phyloP scores from a whole-genome alignment of 345 rosid species.

The Cardamine chenopodiifolia region DNA sequence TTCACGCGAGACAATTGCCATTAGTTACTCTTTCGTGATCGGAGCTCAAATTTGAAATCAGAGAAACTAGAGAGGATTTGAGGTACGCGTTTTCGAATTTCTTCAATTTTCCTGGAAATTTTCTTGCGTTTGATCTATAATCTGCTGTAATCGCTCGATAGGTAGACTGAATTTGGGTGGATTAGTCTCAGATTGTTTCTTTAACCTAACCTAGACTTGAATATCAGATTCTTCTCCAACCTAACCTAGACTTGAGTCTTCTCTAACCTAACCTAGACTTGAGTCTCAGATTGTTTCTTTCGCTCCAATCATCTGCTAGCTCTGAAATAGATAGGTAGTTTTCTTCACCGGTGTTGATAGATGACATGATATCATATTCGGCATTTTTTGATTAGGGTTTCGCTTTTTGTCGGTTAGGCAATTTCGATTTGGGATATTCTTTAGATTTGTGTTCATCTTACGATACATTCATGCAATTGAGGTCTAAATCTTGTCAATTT shows the following conservation, averaged over 20 bases:
- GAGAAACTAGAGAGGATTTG: background rate
- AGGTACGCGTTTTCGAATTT: constrained; percentile 19
- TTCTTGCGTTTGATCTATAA: background rate
- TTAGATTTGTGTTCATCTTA: too few species aligned
- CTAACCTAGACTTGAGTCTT: too few species aligned
- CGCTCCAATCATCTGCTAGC: background rate
- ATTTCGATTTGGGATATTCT: background rate
- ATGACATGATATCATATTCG: background rate
- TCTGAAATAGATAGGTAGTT: background rate
- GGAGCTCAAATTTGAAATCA: constrained; percentile 22
- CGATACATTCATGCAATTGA: background rate
- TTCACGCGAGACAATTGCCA: background rate
- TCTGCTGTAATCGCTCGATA: background rate
- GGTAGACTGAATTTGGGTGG: background rate
- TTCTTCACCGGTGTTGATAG: background rate
- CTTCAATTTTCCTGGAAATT: background rate
- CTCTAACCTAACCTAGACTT: too few species aligned
- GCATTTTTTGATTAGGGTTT: constrained; percentile 8
- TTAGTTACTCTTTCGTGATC: background rate
- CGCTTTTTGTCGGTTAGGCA: background rate
- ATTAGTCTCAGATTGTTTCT: background rate
- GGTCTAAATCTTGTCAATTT: background rate
- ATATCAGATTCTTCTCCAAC: background rate
- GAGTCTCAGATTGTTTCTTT: background rate
- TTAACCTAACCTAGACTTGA: background rate